Evolutionary conservation across 352 stramenopile genomes (phyloP), one percentile per base, ranked within the genome.

Genomic region (Globisporangium megalacanthum): DNA sequence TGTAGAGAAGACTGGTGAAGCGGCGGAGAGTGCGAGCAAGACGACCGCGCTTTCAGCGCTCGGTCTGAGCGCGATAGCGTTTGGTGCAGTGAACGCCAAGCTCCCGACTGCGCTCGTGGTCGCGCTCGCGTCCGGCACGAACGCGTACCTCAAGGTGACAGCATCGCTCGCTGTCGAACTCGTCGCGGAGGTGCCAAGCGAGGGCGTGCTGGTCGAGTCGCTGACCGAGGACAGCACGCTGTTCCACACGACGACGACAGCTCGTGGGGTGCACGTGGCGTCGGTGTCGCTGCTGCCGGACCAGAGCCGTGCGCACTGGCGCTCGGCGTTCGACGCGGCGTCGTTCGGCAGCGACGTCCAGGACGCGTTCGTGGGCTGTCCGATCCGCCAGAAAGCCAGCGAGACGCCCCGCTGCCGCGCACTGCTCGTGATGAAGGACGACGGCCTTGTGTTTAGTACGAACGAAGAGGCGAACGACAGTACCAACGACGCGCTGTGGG

Each of bases 361-460:
- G 6, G 59, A 64, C 25, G 80, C 65, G 0, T 91, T 91, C 58
- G 66, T 80, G 6, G 76, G 67, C 35, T 89, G 82, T 36, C 67
- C 73, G 4, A 71, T 69, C 45, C 72, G 72, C 19, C 88, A 86
- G 64, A 87, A 87, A 47, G 76, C 88, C 36, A 54, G 62, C 9
- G 56, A 50, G 6, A 53, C 39, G 10, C 62, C 61, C n/a, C 73
- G 65, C 33, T 92, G 81, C 62, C 74, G 63, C 56, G 79, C 72
- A 37, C 54, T 90, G 14, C 36, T 89, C n/a, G 74, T 89, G 41
- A 73, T 92, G 58, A 70, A 86, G 44, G 82, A 92, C 37, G 81
- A 92, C 20, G 80, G 70, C 1, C 58, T 94, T 14, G 60, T 90
- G 25, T 85, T 92, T 67, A 85, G 70, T 19, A 70, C 78, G 7